phyloP scores from a whole-genome alignment of 441 rosid species.

The Mallotus japonicus region DNA sequence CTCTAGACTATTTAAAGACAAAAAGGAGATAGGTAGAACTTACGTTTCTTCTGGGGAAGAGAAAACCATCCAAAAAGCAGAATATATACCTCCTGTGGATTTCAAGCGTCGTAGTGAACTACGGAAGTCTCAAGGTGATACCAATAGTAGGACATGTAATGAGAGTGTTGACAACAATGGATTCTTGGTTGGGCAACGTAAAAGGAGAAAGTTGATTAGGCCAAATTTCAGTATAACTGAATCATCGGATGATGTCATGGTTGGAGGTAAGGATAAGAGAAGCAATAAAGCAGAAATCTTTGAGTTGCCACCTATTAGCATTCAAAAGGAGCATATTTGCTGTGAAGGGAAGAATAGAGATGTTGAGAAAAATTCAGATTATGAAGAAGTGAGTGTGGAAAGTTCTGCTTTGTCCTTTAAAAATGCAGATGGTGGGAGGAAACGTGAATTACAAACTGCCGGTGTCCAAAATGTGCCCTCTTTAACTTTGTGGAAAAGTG shows the following conservation, averaged over 20 bases:
- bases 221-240: slow-evolving; percentile 40
- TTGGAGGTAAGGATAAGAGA: slow-evolving; percentile 5
- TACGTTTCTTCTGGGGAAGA: slow-evolving; percentile 22
- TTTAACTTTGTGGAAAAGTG: no score
- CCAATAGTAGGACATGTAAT: slow-evolving; percentile 23
- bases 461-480: not conserved
- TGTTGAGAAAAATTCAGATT: slow-evolving; percentile 3
- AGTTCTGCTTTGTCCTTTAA: not conserved
- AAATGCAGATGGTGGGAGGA: slow-evolving; percentile 20
- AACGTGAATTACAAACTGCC: slow-evolving; percentile 14
- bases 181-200: slow-evolving; percentile 23
- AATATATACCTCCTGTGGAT: slow-evolving; percentile 40
- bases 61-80: slow-evolving; percentile 23
- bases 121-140: slow-evolving; percentile 23
- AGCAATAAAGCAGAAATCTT: not conserved
- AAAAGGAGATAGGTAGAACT: slow-evolving; percentile 26
- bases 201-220: slow-evolving; percentile 58
- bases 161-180: slow-evolving; percentile 22
- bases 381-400: slow-evolving; percentile 1
- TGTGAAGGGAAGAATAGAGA: not conserved
- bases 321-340: not conserved
- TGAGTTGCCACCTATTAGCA: not conserved
- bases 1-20: not conserved
- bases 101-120: slow-evolving; percentile 51
- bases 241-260: slow-evolving; percentile 18